Evolutionary conservation across 78 protist genomes (phyloP).

Genomic region (Dictyostelium purpureum): DNA sequence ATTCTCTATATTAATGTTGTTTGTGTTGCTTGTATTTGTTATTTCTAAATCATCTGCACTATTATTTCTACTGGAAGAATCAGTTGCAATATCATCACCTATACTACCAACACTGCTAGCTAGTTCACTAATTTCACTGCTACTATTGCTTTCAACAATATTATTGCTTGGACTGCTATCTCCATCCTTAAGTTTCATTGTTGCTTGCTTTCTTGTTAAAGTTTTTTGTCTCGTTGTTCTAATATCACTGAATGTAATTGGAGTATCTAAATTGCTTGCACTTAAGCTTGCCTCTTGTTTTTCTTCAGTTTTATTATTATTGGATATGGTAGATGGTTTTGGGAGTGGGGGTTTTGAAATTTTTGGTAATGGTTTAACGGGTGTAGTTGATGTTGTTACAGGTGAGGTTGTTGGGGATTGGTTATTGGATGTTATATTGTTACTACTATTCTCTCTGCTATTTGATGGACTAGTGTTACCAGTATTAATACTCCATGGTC

Average conservation of each 20-base stretch:
- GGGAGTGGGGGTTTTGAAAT: not conserved
- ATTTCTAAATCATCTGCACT: not conserved
- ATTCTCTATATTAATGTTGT: no score
- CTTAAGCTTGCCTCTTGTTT: not conserved
- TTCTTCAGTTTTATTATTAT: not conserved
- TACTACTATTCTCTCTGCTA: not conserved
- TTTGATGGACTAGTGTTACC: not conserved
- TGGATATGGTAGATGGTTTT: not conserved
- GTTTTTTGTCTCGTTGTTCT: slow-evolving; percentile 15
- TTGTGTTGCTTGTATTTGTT: not conserved
- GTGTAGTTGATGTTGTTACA: not conserved
- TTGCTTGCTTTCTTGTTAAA: slow-evolving; percentile 27
- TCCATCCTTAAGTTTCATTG: not conserved
- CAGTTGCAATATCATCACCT: no score
- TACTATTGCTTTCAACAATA: no score
- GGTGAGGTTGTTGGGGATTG: not conserved
- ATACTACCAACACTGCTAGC: no score
- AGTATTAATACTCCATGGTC: not conserved
- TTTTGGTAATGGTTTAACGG: not conserved
- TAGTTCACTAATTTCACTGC: no score
- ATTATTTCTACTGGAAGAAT: not conserved
- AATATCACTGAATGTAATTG: not conserved
- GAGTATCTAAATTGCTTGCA: not conserved
- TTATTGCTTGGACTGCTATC: no score
- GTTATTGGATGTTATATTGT: not conserved